Evolutionary conservation across 202 grass and related monocot species (phyloP), one percentile per base, ranked within the genome.

Genomic region (Carex sylvatica): DNA sequence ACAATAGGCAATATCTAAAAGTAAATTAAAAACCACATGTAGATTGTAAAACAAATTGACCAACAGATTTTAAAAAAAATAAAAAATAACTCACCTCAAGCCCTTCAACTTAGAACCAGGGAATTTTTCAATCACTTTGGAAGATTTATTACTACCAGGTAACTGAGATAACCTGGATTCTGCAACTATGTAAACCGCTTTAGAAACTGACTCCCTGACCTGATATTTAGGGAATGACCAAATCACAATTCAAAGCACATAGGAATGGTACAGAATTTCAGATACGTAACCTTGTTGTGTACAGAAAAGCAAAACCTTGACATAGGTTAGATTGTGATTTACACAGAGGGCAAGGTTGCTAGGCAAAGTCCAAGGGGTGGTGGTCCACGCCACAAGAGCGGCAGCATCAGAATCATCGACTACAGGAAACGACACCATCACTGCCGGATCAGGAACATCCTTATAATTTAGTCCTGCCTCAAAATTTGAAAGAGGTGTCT

Each of bases 341-440:
- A 99, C 89, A 81, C 97, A 99, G 78, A 99, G 87, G 46, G 97
- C 93, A 40, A 99, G 88, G 70, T 99, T 99, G 83, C 97, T 99
- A 5, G 97, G 97, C 82, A 99, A 89, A 46, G 97, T 99, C 97
- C 97, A 99, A 40, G 97, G 96, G 15, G 93, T 96, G 60, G 96
- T 96, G 14, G 96, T 96, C 97, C 97, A 96, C 10, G 93, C 96
- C 74, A 99, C 89, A 36, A 99, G 78, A 79, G 93, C 55, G 30
- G 93, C 97, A 91, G 90, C 91, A 79, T 99, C 87, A 3, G n/a
- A 64, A 85, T 93, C 91, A 30, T 83, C 83, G 0, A 92, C 74
- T 61, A 96, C 54, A 38, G 97, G 93, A 75, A 99, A 99, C 61
- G 91, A 93, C 72, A 96, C 83, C 89, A 96, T 92, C 11, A 99